These are phyloP conservation scores for Sambucus nigra DNA, from an alignment of 129 eudicot genomes.

Conservation along the genomic window DNA sequence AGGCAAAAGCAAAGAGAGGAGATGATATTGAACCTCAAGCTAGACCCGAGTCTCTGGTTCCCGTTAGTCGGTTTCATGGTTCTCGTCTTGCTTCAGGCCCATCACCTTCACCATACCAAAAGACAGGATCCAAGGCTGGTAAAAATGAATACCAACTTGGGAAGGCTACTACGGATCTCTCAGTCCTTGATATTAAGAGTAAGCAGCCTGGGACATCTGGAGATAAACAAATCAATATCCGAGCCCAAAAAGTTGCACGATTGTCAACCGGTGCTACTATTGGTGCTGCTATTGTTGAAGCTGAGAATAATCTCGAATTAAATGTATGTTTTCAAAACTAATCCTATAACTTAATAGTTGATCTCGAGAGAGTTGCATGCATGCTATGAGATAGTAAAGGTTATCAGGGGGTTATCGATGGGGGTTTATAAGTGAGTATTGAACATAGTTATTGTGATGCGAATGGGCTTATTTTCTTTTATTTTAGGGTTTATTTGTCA, in stretches of 20 bases:
- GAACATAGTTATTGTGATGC: too few relatives aligned
- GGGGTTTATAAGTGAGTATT: too few relatives aligned
- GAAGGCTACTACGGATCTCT: conserved; percentile 31
- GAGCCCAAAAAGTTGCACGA: conserved; percentile 60
- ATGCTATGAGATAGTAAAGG: too few relatives aligned
- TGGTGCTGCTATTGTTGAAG: conserved; percentile 96
- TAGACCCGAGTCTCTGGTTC: conserved; percentile 67
- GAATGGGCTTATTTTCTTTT: too few relatives aligned
- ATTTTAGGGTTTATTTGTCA: too few relatives aligned
- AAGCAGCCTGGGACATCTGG: conserved; percentile 26
- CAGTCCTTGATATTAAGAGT: conserved; percentile 33
- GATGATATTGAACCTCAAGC: conserved; percentile 72
- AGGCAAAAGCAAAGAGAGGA: conserved; percentile 56
- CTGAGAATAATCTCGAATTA: conserved; percentile 67
- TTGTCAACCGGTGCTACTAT: conserved; percentile 49
- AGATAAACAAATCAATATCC: conserved; percentile 16
- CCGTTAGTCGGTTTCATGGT: conserved; percentile 84
- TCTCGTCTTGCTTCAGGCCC: conserved; percentile 97
- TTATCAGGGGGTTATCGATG: too few relatives aligned
- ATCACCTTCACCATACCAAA: conserved; percentile 70
- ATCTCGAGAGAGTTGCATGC: too few relatives aligned
- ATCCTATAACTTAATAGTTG: too few relatives aligned
- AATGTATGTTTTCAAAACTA: conserved; percentile 68
- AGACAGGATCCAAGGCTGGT: conserved; percentile 16
- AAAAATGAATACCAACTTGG: conserved; percentile 23